Conservation (phyloP, 768 basidiomycete species). For the Podaxis mareebaensis region DNA sequence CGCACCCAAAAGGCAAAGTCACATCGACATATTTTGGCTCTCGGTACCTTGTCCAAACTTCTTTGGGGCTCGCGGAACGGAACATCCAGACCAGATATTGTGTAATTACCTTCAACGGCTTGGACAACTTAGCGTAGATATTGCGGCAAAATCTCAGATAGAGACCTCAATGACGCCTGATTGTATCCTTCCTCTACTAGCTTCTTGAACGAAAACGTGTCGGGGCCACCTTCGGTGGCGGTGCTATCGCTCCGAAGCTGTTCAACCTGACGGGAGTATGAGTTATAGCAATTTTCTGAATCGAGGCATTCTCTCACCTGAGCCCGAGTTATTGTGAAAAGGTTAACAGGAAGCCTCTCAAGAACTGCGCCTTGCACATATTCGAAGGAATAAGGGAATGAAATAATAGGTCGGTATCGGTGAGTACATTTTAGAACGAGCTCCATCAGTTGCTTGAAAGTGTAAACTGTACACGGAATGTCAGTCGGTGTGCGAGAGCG, state of each 20-base stretch:
- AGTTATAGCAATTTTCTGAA: conserved; percentile 1
- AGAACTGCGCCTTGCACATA: conserved; percentile 62
- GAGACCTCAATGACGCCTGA: conserved; percentile 40
- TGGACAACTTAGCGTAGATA: conserved; percentile 37
- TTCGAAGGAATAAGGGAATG: conserved; percentile 64
- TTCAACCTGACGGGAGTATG: conserved; percentile 43
- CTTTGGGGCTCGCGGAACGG: neutral
- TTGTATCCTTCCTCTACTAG: conserved; percentile 38
- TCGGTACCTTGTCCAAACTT: neutral
- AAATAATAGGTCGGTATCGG: conserved; percentile 57
- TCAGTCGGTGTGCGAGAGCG: neutral
- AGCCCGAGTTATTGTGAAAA: conserved; percentile 69
- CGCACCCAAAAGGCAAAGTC: neutral
- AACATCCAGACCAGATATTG: neutral
- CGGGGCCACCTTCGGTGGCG: conserved; percentile 32
- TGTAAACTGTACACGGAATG: conserved; percentile 49
- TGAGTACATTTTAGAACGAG: conserved; percentile 55
- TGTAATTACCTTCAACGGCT: neutral
- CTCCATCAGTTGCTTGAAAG: conserved; percentile 68
- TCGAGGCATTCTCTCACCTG: conserved; percentile 44
- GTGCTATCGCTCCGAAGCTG: conserved; percentile 65
- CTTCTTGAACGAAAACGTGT: conserved; percentile 36
- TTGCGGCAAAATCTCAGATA: conserved; percentile 55
- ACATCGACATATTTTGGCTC: neutral
- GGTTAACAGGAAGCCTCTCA: conserved; percentile 60